Evolutionary conservation across 2,329 filamentous ascomycete species (phyloP), one percentile per base, ranked within the genome.

Genomic region (Ceratocystis albifundus): DNA sequence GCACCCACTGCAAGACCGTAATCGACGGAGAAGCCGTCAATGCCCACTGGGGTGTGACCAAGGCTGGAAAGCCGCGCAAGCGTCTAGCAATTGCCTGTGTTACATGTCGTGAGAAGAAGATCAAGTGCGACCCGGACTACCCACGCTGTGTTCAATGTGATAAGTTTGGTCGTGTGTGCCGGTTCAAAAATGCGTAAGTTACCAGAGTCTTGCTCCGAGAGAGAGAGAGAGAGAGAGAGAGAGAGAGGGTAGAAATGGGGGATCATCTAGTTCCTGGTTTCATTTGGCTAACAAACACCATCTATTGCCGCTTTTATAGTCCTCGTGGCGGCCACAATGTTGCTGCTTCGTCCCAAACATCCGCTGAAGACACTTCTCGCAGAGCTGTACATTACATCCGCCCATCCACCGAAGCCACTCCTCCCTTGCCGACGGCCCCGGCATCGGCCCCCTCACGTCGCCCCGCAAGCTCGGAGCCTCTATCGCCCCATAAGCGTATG

Each of bases 51-150:
- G 91, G 92, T 17, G 86, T 96, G 8, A 96, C 92, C 45, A 96
- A 96, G 76, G 91, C 92, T 1, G 92, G 92, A 15, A 96, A 96
- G 77, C 91, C 92, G 61, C 84, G 92, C 70, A 96, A 96, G 77
- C 83, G 92, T 66, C 80, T 96, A 66, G 91, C 92, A 28, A 91
- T 96, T 74, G 90, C 90, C n/a, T 96, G 92, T 73, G 82, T 96
- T 67, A 94, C 90, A 12, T 96, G 92, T 74, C 84, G 92, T 63
- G 91, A 96, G 77, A 96, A 96, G 84, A 96, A 96, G 80, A 96
- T 96, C 77, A 96, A 96, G 75, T 96, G 92, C 73, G 90, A 96
- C 70, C 92, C 91, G 1, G 90, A 92, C 71, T 88, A 85, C 70
- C 89, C 89, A 48, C 90, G 90, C 71, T 96, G 92, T 71, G 84